Conservation (phyloP, 2,329 filamentous ascomycete species). For the Aphanocladium album region DNA sequence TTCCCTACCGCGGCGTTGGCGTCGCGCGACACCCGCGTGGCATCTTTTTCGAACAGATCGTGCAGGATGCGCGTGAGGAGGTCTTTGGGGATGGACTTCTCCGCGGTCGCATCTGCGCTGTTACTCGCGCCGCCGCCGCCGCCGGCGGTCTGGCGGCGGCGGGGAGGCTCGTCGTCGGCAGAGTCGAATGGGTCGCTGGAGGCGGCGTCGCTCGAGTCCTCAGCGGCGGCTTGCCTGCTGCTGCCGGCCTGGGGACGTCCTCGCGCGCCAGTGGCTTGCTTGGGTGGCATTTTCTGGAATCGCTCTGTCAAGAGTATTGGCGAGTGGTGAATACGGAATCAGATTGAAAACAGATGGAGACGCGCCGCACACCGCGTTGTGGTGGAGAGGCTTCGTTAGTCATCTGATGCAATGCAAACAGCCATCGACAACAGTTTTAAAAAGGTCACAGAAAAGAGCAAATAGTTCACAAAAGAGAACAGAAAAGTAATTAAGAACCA, state of each 20-base stretch:
- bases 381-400: constrained; percentile 9
- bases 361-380: neutral
- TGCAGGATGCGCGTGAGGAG: constrained; percentile 73
- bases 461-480: constrained; percentile 9
- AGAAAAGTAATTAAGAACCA: constrained; percentile 31
- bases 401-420: neutral
- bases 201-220: constrained; percentile 19
- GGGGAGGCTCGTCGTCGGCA: constrained; percentile 21
- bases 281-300: constrained; percentile 40
- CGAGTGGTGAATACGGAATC: neutral
- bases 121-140: neutral
- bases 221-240: constrained; percentile 18
- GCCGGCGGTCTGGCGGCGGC: constrained; percentile 13
- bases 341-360: neutral
- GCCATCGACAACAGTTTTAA: neutral
- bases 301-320: neutral
- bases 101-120: constrained; percentile 31
- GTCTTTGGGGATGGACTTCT: constrained; percentile 60
- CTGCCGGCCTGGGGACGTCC: constrained; percentile 30
- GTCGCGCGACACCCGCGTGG: constrained; percentile 69
- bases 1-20: constrained; percentile 72
- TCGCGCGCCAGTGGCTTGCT: constrained; percentile 31
- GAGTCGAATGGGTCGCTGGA: constrained; percentile 32
- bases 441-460: neutral
- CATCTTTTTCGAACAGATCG: constrained; percentile 68